These are phyloP conservation scores for Nicotiana knightiana DNA, from an alignment of 257 asterid genomes.

Conservation along the genomic window DNA sequence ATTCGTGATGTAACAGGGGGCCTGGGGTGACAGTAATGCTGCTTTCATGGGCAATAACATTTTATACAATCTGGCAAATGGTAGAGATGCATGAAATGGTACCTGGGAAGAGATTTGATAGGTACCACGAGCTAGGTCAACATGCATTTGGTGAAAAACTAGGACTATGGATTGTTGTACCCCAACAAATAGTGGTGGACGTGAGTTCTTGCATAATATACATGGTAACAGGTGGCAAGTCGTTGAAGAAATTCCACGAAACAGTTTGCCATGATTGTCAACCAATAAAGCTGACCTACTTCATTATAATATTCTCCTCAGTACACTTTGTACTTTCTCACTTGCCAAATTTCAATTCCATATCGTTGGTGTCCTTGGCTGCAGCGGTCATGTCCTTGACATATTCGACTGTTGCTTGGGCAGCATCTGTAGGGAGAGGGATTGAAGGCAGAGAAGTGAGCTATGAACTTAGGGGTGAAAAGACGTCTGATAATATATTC, in stretches of 20 bases:
- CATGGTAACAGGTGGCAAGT: slow-evolving; percentile 80
- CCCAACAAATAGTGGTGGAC: slow-evolving; percentile 61
- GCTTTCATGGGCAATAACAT: slow-evolving; percentile 54
- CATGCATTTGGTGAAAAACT: slow-evolving; percentile 60
- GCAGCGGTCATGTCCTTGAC: slow-evolving; percentile 71
- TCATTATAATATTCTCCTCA: slow-evolving; percentile 44
- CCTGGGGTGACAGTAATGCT: slow-evolving; percentile 36
- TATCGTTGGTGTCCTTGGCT: slow-evolving; percentile 42
- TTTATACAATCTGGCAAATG: slow-evolving; percentile 83
- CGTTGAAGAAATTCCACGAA: slow-evolving; percentile 44
- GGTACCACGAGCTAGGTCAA: slow-evolving; percentile 80
- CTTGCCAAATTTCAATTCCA: slow-evolving; percentile 62
- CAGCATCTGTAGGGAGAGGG: slow-evolving; percentile 32
- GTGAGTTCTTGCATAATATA: slow-evolving; percentile 55
- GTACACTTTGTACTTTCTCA: slow-evolving; percentile 49
- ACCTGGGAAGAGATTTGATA: slow-evolving; percentile 64
- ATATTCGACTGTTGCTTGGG: slow-evolving; percentile 64
- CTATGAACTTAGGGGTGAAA: slow-evolving; percentile 26
- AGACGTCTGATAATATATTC: slow-evolving; percentile 17
- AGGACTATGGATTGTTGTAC: slow-evolving; percentile 65
- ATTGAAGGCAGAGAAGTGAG: slow-evolving; percentile 19
- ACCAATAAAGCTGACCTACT: slow-evolving; percentile 39
- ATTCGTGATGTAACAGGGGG: slow-evolving; percentile 17
- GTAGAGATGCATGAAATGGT: slow-evolving; percentile 81
- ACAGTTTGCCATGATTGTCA: slow-evolving; percentile 24